Conservation (phyloP, 2,329 filamentous ascomycete species). For the Sarocladiaceae sp. region DNA sequence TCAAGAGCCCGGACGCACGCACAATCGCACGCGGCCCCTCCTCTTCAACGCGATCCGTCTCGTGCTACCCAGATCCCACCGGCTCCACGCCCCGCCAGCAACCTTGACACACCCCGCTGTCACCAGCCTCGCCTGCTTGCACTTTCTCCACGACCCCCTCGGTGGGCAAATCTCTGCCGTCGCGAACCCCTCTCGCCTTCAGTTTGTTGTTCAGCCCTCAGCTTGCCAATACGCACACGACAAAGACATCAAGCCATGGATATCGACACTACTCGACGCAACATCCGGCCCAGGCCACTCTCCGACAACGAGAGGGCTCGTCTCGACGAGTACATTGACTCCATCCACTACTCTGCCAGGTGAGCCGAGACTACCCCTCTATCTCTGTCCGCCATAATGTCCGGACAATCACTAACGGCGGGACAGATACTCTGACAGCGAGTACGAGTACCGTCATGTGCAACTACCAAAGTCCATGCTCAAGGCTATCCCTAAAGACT, state of each 20-base stretch:
- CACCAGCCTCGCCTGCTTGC: slow-evolving; percentile 8
- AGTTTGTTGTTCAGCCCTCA: background rate
- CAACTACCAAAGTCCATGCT: slow-evolving; percentile 98
- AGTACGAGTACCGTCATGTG: slow-evolving; percentile 96
- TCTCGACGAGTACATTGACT: slow-evolving; percentile 85
- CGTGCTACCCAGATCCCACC: too few relatives aligned
- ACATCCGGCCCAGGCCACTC: slow-evolving; percentile 75
- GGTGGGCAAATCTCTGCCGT: slow-evolving; percentile 2
- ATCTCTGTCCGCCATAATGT: background rate
- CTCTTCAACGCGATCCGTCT: background rate
- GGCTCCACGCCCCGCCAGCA: slow-evolving; percentile 6
- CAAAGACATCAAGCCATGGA: slow-evolving; percentile 25
- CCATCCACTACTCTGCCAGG: slow-evolving; percentile 93
- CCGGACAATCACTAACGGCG: slow-evolving; percentile 6
- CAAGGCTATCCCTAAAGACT: slow-evolving; percentile 91
- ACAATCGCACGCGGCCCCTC: too few relatives aligned
- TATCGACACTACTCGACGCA: slow-evolving; percentile 80
- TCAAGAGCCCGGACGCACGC: too few relatives aligned
- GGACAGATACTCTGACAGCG: slow-evolving; percentile 79
- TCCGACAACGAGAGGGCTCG: slow-evolving; percentile 74
- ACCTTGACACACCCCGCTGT: slow-evolving; percentile 8
- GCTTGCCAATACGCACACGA: background rate
- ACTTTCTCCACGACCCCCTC: slow-evolving; percentile 3
- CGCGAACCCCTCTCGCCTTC: background rate
- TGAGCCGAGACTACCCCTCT: slow-evolving; percentile 35